Base-by-base conservation (phyloP, 2,329 filamentous ascomycete genomes). In the Cladophialophora exuberans region DNA sequence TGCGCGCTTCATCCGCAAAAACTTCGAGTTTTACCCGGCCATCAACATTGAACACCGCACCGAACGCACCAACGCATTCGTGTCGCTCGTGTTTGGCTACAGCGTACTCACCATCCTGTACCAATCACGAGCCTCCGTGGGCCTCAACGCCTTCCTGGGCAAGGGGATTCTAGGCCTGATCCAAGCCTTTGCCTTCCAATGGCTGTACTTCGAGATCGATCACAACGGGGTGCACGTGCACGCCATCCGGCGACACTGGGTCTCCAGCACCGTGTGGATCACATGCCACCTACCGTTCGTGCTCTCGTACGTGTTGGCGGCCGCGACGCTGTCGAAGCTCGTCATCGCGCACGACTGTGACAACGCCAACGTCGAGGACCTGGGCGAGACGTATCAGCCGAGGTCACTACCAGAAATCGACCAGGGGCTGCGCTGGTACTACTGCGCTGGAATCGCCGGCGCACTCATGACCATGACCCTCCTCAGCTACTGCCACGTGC, bases 31-130 rank as follows among this genome's bases (percentile, higher is more conserved):
- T 25, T 49, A 49, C 23, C 45, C 45, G 33, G 45, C 45, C 13
- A 49, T 49, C 45, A 49, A 49, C 31, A 49, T 49, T 26, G 45
- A 49, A 36, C 45, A 49, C 31, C 45, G 45, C 15, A 49, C 45
- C n/a, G 45, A 49, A 17, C 45, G 45, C n/a, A 49, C 45, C 33
- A 49, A 49, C 23, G 45, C 45, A 6, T 49, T 49, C 25, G 45
- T 49, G 23, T 38, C 45, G 6, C 45, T 49, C n/a, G 45, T 49
- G 3, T 49, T 49, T 13, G 45, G 45, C 22, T 49, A 49, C 20
- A 26, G n/a, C 6, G 45, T 49, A 22, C 45, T 49, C 23, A 49
- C 45, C 1, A 49, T 49, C 13, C 45, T 49, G 5, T 49, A 38
- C 23, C 45, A 49, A 23, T 49, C 45, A 3, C 45, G 45, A 6